A percentile compares a stretch with the other conserved stretches of the same genome.
These are phyloP conservation scores for Lipomyces spencermartinsiae DNA, from an alignment of 805 yeast genomes.

Conservation along the genomic window DNA sequence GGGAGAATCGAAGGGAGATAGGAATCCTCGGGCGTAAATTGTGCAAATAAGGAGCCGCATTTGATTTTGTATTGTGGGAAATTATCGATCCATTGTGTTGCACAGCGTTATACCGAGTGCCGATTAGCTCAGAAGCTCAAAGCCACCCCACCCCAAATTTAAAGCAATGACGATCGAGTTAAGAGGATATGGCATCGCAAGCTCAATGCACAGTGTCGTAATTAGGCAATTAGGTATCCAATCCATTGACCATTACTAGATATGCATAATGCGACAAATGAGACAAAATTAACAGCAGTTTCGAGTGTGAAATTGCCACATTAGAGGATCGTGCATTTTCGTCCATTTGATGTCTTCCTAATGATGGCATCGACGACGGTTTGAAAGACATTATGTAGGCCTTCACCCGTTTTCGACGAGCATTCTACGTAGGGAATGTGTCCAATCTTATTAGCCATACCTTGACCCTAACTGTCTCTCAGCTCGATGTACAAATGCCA, in stretches of 20 bases:
- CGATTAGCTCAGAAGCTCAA: background rate
- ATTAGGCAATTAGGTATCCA: background rate
- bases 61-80: background rate
- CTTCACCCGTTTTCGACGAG: slow-evolving; percentile 73
- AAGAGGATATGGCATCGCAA: background rate
- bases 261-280: background rate
- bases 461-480: slow-evolving; percentile 46
- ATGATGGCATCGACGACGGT: background rate
- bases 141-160: background rate
- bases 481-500: background rate
- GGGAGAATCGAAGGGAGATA: background rate
- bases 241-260: background rate
- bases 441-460: slow-evolving; percentile 63
- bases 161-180: background rate
- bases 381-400: slow-evolving; percentile 60
- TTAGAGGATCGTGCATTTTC: slow-evolving; percentile 15
- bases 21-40: background rate
- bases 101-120: background rate
- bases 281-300: background rate
- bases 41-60: background rate
- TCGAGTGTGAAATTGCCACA: background rate
- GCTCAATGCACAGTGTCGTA: background rate
- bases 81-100: background rate
- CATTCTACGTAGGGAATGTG: slow-evolving; percentile 77
- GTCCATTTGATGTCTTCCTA: background rate